phyloP scores from a whole-genome alignment of 2,329 filamentous ascomycete genomes.

The Exophiala bonariae region DNA sequence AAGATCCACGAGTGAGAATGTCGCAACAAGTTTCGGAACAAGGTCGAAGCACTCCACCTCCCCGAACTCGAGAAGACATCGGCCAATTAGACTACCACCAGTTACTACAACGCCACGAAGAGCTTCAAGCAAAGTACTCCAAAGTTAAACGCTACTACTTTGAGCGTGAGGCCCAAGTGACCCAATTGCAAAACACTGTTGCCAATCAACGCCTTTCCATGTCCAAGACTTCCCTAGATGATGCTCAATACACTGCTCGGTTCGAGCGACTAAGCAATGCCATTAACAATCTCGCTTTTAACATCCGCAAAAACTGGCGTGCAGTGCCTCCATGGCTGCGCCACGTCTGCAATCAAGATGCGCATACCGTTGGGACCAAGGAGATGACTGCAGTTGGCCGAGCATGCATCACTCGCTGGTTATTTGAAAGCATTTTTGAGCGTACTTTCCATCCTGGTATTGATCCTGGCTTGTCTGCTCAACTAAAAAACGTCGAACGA shows the following conservation, averaged over 20 bases:
- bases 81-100: constrained; percentile 45
- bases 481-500: constrained; percentile 82
- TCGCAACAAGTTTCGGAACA: constrained; percentile 35
- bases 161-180: constrained; percentile 84
- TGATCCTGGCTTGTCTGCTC: constrained; percentile 70
- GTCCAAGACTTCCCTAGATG: constrained; percentile 90
- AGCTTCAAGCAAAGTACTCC: constrained; percentile 80
- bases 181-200: constrained; percentile 94
- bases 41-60: constrained; percentile 50
- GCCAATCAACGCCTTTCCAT: constrained; percentile 94
- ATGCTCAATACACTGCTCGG: constrained; percentile 86
- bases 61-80: constrained; percentile 40
- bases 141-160: constrained; percentile 98
- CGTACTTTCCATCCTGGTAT: constrained; percentile 89
- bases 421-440: constrained; percentile 88
- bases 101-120: constrained; percentile 45
- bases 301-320: constrained; percentile 93
- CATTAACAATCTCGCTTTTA: constrained; percentile 92
- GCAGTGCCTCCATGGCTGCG: constrained; percentile 77
- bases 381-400: constrained; percentile 97
- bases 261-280: constrained; percentile 91
- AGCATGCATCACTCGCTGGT: constrained; percentile 83
- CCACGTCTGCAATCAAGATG: constrained; percentile 78
- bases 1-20: constrained; percentile 29
- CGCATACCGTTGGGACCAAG: constrained; percentile 82